Conservation (phyloP, 2,329 filamentous ascomycete species). For the Clonostachys chloroleuca region DNA sequence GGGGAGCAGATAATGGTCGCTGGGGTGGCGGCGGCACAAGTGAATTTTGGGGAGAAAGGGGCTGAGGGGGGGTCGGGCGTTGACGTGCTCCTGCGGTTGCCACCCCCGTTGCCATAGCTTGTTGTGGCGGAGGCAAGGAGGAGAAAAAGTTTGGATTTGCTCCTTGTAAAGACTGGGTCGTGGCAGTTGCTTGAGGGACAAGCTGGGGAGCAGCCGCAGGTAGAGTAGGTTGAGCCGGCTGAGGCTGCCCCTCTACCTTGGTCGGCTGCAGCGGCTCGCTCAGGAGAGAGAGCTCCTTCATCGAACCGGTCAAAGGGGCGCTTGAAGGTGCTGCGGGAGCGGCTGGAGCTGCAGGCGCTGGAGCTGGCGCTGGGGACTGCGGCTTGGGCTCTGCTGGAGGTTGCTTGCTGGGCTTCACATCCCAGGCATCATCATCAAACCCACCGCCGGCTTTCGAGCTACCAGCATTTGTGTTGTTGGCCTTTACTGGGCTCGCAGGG, state of each 20-base stretch:
- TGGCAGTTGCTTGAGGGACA: constrained; percentile 8
- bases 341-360: neutral
- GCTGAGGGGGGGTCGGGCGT: constrained; percentile 66
- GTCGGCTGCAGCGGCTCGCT: constrained; percentile 47
- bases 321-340: constrained; percentile 22
- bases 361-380: constrained; percentile 2
- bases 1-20: constrained; percentile 82
- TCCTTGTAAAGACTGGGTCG: constrained; percentile 41
- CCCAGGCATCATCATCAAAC: constrained; percentile 97
- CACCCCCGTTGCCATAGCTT: constrained; percentile 28
- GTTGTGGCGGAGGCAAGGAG: constrained; percentile 35
- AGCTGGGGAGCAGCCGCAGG: constrained; percentile 12
- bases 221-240: constrained; percentile 17
- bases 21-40: constrained; percentile 74
- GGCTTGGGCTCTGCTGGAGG: constrained; percentile 10
- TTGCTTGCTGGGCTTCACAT: constrained; percentile 78
- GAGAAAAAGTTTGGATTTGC: constrained; percentile 57
- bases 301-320: constrained; percentile 59
- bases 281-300: constrained; percentile 53
- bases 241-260: constrained; percentile 26
- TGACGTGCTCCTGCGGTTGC: constrained; percentile 45
- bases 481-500: neutral
- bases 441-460: constrained; percentile 31
- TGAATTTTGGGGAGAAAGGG: constrained; percentile 51
- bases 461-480: neutral